phyloP scores from a whole-genome alignment of 805 yeast species.

The Candida manassasensis region DNA sequence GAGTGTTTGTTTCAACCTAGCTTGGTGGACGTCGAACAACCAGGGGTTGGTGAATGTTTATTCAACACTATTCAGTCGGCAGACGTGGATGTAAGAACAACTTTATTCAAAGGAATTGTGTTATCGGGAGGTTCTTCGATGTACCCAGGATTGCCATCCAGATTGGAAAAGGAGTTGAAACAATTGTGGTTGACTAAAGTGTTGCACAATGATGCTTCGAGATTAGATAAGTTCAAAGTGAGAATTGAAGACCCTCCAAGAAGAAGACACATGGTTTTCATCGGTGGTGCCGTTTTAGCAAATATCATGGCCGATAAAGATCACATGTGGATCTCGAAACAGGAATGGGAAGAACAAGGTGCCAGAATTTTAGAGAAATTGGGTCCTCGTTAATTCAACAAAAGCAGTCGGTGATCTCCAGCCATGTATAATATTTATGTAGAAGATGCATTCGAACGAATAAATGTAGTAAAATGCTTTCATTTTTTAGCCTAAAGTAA shows the following conservation, averaged over 20 bases:
- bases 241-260: constrained; percentile 98
- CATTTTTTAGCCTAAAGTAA: not conserved
- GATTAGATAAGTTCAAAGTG: constrained; percentile 89
- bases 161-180: constrained; percentile 92
- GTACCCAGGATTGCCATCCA: constrained; percentile 97
- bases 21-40: constrained; percentile 92
- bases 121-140: constrained; percentile 96
- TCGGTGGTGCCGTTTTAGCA: constrained; percentile 98
- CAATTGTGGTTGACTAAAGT: constrained; percentile 93
- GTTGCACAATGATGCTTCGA: constrained; percentile 76
- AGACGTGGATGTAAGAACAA: constrained; percentile 86
- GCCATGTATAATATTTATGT: not conserved
- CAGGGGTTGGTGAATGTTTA: constrained; percentile 90
- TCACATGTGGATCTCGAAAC: constrained; percentile 94
- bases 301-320: constrained; percentile 98
- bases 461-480: not conserved
- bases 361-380: constrained; percentile 77
- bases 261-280: constrained; percentile 97
- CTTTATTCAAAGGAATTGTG: constrained; percentile 87
- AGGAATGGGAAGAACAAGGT: constrained; percentile 98
- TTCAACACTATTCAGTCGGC: constrained; percentile 93
- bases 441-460: not conserved
- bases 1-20: constrained; percentile 96
- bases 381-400: constrained; percentile 69
- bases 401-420: not conserved